A percentile compares a stretch with the other conserved stretches of the same genome.
Evolutionary conservation across 2,329 filamentous ascomycete species (phyloP).

Genomic region (Penicillium aurantiogriseum): DNA sequence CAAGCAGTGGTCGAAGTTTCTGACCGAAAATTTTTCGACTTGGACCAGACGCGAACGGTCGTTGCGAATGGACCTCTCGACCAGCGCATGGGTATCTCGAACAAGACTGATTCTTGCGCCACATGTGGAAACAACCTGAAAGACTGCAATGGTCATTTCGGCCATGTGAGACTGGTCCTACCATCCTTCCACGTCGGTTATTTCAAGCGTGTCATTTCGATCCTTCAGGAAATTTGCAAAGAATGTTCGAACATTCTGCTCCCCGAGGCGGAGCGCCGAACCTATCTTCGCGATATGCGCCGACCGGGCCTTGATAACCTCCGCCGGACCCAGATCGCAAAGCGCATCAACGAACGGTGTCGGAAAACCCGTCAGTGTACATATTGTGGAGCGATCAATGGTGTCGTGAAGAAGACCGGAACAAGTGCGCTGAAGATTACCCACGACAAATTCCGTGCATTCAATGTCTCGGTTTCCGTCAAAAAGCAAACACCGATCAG

Average conservation of each 20-base stretch:
- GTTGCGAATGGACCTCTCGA: conserved; percentile 85
- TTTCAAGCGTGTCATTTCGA: conserved; percentile 85
- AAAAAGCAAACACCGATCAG: conserved; percentile 79
- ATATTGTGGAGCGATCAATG: conserved; percentile 78
- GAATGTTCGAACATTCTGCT: conserved; percentile 83
- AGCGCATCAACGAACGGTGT: conserved; percentile 85
- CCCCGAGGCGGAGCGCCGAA: conserved; percentile 72
- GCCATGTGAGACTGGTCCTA: conserved; percentile 83
- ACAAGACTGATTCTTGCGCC: conserved; percentile 72
- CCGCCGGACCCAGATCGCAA: conserved; percentile 76
- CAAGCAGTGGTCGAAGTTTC: conserved; percentile 93
- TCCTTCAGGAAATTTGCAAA: conserved; percentile 95
- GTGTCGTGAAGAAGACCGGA: conserved; percentile 85
- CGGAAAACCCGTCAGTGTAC: conserved; percentile 81
- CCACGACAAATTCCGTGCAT: conserved; percentile 88
- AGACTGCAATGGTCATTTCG: conserved; percentile 92
- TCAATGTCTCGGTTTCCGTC: conserved; percentile 80
- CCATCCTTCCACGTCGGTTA: conserved; percentile 97
- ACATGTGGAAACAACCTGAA: conserved; percentile 81
- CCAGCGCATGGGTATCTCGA: conserved; percentile 81
- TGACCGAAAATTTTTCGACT: conserved; percentile 90
- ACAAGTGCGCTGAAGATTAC: conserved; percentile 81
- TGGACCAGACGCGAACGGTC: conserved; percentile 72
- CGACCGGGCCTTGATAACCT: conserved; percentile 83
- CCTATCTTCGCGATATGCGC: conserved; percentile 76